A percentile compares a stretch with the other conserved stretches of the same genome.
phyloP scores from a whole-genome alignment of 805 yeast species.

The Lipomyces starkeyi region DNA sequence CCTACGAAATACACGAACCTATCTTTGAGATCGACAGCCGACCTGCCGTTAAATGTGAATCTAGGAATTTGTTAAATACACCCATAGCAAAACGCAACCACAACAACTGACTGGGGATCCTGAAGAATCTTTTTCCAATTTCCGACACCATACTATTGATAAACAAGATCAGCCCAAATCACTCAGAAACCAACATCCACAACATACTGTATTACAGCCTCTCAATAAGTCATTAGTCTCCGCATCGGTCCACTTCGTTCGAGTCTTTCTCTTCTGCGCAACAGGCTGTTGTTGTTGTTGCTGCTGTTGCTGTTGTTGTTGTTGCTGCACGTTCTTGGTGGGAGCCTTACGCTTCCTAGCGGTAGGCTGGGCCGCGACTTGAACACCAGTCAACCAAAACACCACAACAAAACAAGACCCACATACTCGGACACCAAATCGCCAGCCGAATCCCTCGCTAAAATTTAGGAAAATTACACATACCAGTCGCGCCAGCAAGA shows the following conservation, averaged over 20 bases:
- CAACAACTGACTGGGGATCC: conserved; percentile 43
- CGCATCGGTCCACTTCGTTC: conserved; percentile 50
- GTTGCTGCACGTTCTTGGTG: conserved; percentile 2
- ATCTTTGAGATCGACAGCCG: conserved; percentile 55
- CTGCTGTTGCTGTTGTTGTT: conserved; percentile 18
- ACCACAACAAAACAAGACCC: background rate
- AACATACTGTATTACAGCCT: conserved; percentile 48
- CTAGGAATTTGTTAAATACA: conserved; percentile 7
- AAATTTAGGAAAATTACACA: conserved; percentile 1
- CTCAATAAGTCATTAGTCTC: conserved; percentile 52
- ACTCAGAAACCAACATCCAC: background rate
- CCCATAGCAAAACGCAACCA: background rate
- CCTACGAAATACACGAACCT: conserved; percentile 10
- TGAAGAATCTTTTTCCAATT: conserved; percentile 55
- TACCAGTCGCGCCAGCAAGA: conserved; percentile 27
- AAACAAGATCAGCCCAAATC: background rate
- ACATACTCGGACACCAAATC: background rate
- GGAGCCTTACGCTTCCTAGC: conserved; percentile 9
- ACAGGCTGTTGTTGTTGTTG: conserved; percentile 5
- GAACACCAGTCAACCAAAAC: background rate
- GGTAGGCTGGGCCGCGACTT: background rate
- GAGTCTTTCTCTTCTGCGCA: conserved; percentile 37
- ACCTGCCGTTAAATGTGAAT: conserved; percentile 51
- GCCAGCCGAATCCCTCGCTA: background rate
- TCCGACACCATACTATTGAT: conserved; percentile 43